Percentiles rank a stretch among this genome's conserved stretches.
Conservation (phyloP, 345 rosid species). For the Angophora floribunda region DNA sequence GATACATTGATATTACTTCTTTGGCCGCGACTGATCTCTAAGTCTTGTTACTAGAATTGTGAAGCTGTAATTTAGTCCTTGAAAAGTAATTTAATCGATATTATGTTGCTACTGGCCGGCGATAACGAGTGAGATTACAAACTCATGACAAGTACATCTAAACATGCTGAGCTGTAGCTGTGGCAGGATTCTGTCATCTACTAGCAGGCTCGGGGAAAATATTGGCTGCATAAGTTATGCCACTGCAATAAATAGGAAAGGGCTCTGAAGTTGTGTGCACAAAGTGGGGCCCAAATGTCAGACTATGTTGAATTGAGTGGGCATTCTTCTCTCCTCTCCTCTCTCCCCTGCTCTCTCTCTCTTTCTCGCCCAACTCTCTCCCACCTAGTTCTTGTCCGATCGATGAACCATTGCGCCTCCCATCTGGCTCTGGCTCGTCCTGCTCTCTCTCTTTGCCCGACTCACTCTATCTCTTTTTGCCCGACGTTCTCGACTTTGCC, state of each 20-base stretch:
- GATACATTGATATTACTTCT: background rate
- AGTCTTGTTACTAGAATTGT: background rate
- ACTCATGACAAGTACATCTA: background rate
- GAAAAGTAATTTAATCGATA: background rate
- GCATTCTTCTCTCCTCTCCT: too few relatives aligned
- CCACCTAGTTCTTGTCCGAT: rapidly evolving
- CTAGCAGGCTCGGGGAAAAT: background rate
- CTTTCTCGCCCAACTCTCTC: rapidly evolving
- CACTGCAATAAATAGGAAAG: too few relatives aligned
- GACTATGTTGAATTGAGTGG: too few relatives aligned
- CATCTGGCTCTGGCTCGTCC: rapidly evolving
- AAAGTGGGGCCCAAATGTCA: too few relatives aligned
- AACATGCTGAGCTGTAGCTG: background rate
- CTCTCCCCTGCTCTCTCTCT: rapidly evolving
- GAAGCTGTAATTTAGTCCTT: background rate
- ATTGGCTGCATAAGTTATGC: too few relatives aligned
- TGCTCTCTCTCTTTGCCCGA: rapidly evolving
- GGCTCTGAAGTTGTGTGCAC: too few relatives aligned
- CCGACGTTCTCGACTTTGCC: rapidly evolving
- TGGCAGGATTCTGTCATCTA: background rate
- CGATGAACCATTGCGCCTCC: rapidly evolving
- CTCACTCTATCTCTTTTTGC: rapidly evolving
- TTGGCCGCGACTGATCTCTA: background rate
- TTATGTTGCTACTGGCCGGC: background rate
- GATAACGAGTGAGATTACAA: background rate